Evolutionary conservation across 2,329 filamentous ascomycete genomes (phyloP).

Genomic region (Paracamarosporium sp.): DNA sequence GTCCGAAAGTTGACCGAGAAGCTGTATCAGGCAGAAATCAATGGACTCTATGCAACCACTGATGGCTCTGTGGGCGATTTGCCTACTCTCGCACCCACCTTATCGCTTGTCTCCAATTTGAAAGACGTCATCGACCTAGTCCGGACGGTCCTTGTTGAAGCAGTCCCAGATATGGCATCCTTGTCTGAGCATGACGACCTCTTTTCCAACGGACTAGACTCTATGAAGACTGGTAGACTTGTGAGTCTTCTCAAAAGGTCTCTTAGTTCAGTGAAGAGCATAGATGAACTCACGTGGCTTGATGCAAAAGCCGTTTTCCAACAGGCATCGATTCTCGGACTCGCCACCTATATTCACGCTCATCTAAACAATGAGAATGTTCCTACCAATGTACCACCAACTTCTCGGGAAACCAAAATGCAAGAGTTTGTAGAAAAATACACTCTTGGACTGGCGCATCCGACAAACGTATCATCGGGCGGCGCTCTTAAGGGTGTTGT

Average conservation of each 20-base stretch:
- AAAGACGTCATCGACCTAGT: not conserved
- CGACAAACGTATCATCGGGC: not conserved
- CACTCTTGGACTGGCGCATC: not conserved
- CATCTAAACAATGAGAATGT: slow-evolving; percentile 13
- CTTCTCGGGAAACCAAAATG: slow-evolving; percentile 2
- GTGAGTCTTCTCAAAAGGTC: slow-evolving; percentile 2
- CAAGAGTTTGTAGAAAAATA: slow-evolving; percentile 10
- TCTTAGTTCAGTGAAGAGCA: not conserved
- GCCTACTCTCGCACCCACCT: not conserved
- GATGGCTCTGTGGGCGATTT: not conserved
- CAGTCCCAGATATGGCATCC: slow-evolving; percentile 2
- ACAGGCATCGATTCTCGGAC: slow-evolving; percentile 4
- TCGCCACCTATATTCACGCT: slow-evolving; percentile 7
- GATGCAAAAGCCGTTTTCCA: slow-evolving; percentile 7
- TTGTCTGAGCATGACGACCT: slow-evolving; percentile 14
- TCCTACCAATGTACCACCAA: not conserved
- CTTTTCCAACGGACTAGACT: slow-evolving; percentile 16
- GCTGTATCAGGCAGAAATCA: slow-evolving; percentile 31
- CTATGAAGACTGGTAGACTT: slow-evolving; percentile 13
- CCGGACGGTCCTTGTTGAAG: not conserved
- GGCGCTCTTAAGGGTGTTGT: not conserved
- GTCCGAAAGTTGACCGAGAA: slow-evolving; percentile 27
- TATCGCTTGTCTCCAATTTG: slow-evolving; percentile 3
- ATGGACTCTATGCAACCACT: slow-evolving; percentile 25
- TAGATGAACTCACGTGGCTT: slow-evolving; percentile 12